Percentiles rank a stretch among this genome's conserved stretches.
These are phyloP conservation scores for Turritis glabra DNA, from an alignment of 345 rosid species.

Conservation along the genomic window DNA sequence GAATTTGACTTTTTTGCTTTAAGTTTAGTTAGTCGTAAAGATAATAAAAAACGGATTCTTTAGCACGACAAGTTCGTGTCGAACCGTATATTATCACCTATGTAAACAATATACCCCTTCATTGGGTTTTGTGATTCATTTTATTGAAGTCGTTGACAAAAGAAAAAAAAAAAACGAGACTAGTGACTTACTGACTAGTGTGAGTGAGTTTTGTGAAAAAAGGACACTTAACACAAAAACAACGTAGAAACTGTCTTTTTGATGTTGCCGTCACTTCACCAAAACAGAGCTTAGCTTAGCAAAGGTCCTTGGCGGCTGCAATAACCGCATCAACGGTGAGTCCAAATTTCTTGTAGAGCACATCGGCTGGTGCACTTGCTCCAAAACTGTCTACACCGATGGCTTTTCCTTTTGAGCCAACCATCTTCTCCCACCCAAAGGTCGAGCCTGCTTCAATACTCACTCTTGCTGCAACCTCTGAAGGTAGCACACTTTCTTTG, in stretches of 20 bases:
- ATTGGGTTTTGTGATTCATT: too few relatives aligned
- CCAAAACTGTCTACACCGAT: conserved; percentile 78
- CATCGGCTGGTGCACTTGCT: conserved; percentile 88
- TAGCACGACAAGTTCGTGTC: too few relatives aligned
- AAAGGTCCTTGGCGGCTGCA: conserved; percentile 60
- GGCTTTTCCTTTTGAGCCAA: conserved; percentile 68
- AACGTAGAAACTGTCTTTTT: background rate
- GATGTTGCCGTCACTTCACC: too few relatives aligned
- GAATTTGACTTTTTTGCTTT: too few relatives aligned
- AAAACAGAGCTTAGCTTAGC: conserved; percentile 30
- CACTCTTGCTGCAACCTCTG: conserved; percentile 65
- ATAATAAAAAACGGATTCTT: too few relatives aligned
- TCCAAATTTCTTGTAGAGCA: conserved; percentile 74
- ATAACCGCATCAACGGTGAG: conserved; percentile 64
- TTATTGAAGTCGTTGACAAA: too few relatives aligned
- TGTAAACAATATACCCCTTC: too few relatives aligned
- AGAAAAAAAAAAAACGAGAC: too few relatives aligned
- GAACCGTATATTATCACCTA: too few relatives aligned
- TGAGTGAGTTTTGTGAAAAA: background rate
- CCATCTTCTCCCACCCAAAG: conserved; percentile 78
- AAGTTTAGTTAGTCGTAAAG: too few relatives aligned
- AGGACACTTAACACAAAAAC: background rate
- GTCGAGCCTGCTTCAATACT: conserved; percentile 85
- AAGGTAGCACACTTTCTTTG: conserved; percentile 76
- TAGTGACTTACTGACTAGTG: background rate